These are phyloP conservation scores for Centrapalus pauciflorus DNA, from an alignment of 129 eudicot genomes.

Conservation along the genomic window DNA sequence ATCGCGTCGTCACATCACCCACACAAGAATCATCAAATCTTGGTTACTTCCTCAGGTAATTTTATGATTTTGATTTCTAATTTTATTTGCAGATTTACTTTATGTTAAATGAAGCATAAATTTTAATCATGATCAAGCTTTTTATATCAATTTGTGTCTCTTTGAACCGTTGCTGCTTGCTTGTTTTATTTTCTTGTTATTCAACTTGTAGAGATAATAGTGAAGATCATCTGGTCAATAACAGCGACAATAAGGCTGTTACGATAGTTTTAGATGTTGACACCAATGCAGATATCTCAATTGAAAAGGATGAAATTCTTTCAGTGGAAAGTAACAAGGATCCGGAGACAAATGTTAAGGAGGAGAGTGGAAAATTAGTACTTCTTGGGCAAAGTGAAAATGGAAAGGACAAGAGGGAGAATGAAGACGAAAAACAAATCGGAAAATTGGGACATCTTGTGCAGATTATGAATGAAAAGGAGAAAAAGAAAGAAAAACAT, in stretches of 20 bases:
- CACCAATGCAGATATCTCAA: slow-evolving; percentile 2
- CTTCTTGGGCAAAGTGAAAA: slow-evolving; percentile 21
- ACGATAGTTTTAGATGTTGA: slow-evolving; percentile 22
- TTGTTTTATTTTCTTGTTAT: slow-evolving; percentile 5
- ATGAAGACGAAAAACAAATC: slow-evolving; percentile 7
- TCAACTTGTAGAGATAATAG: slow-evolving; percentile 27
- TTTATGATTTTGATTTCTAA: neutral
- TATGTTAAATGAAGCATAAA: neutral
- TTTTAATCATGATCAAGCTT: neutral
- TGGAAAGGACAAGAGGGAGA: slow-evolving; percentile 23
- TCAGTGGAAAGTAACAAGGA: slow-evolving; percentile 21
- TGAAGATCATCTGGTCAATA: slow-evolving; percentile 31
- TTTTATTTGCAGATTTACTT: neutral
- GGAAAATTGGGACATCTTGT: slow-evolving; percentile 17
- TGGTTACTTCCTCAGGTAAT: slow-evolving; percentile 29
- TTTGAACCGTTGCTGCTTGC: slow-evolving; percentile 10
- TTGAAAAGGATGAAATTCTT: slow-evolving; percentile 11
- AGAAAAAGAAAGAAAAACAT: slow-evolving; percentile 4
- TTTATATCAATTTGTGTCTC: neutral
- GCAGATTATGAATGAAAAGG: slow-evolving; percentile 19
- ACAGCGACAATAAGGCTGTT: slow-evolving; percentile 24
- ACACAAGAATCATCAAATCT: slow-evolving; percentile 24
- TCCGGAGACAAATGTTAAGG: slow-evolving; percentile 14
- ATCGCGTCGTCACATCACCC: slow-evolving; percentile 12
- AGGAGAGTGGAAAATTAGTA: slow-evolving; percentile 10